Base-by-base conservation (phyloP, 306 rosid species). In the Begonia masoniana region DNA sequence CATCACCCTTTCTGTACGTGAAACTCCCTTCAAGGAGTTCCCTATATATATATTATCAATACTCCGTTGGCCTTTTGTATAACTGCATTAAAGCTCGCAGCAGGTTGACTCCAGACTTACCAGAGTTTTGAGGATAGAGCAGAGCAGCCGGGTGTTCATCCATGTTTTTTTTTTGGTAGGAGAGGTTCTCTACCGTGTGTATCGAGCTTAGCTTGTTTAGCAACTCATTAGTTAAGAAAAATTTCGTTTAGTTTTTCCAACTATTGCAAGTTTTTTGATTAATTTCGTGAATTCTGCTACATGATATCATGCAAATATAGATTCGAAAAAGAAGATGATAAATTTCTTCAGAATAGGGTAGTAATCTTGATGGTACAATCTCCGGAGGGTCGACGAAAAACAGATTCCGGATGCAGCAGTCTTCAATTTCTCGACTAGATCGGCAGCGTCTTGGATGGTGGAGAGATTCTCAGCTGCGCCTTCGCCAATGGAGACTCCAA, bases 371-470 rank as follows among this genome's bases (percentile, higher is more conserved):
- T 31, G 7, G 39, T 5, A 31, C 7, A 31, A 31, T 31, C 39
- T 31, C 7, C 9, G 8, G 39, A 31, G 9, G 39, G 7, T 15
- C 35, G 8, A 13, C 23, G 4, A n/a, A 47, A 13, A n/a, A n/a
- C 6, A 5, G n/a, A n/a, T 12, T 8, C 7, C 13, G 5, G 58
- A 26, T 26, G 75, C 51, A 13, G 66, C 50, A 43, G 64, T 59
- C 69, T 69, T 76, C 35, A 81, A 67, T 67, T 78, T 84, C 79
- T 78, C 83, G 16, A 78, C 71, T 12, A 78, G 76, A 74, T 81
- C 74, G 42, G 83, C 94, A 1, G 88, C 88, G 15, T 80, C 94
- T 71, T 84, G 82, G 57, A 80, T 76, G 10, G 85, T 80, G 2
- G 76, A 67, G 68, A 84, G 71, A 41, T 76, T 79, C 80, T 84